phyloP scores from a whole-genome alignment of 2,329 filamentous ascomycete species.

The Neofusicoccum parvum region DNA sequence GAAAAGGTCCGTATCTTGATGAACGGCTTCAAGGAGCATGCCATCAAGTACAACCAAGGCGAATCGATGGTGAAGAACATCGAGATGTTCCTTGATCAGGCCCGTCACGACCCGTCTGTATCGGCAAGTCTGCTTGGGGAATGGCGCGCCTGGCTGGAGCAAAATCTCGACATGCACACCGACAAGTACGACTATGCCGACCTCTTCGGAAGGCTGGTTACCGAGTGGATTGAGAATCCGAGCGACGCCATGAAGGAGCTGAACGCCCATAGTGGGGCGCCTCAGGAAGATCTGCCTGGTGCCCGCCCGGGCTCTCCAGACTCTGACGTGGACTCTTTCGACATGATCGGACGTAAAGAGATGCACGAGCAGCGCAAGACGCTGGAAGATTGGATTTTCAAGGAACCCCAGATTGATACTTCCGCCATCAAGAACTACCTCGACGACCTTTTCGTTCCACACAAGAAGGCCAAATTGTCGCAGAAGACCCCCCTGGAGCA shows the following conservation, averaged over 20 bases:
- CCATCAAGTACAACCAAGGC: conserved; percentile 20
- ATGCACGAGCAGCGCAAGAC: conserved; percentile 46
- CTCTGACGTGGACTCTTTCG: conserved; percentile 40
- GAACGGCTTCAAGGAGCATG: conserved; percentile 27
- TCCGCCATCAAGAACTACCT: conserved; percentile 54
- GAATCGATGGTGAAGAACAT: conserved; percentile 30
- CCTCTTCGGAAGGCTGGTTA: conserved; percentile 39
- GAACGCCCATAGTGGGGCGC: neutral
- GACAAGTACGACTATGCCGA: conserved; percentile 38
- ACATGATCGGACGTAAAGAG: conserved; percentile 44
- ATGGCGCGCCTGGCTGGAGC: conserved; percentile 35
- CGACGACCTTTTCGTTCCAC: conserved; percentile 51
- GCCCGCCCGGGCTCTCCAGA: conserved; percentile 9
- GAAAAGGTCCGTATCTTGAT: conserved; percentile 29
- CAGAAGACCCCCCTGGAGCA: conserved; percentile 41
- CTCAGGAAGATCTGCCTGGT: neutral
- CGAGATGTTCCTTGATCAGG: conserved; percentile 40
- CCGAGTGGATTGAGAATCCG: conserved; percentile 31
- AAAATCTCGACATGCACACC: conserved; percentile 39
- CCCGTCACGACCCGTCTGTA: conserved; percentile 39
- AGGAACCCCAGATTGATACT: conserved; percentile 48
- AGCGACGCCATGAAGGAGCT: conserved; percentile 2
- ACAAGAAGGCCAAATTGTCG: conserved; percentile 42
- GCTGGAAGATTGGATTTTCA: conserved; percentile 62
- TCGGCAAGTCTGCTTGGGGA: conserved; percentile 35